Percentiles rank a stretch among this genome's conserved stretches.
These are phyloP conservation scores for Allium fistulosum DNA, from an alignment of 106 monocot genomes.

Conservation along the genomic window DNA sequence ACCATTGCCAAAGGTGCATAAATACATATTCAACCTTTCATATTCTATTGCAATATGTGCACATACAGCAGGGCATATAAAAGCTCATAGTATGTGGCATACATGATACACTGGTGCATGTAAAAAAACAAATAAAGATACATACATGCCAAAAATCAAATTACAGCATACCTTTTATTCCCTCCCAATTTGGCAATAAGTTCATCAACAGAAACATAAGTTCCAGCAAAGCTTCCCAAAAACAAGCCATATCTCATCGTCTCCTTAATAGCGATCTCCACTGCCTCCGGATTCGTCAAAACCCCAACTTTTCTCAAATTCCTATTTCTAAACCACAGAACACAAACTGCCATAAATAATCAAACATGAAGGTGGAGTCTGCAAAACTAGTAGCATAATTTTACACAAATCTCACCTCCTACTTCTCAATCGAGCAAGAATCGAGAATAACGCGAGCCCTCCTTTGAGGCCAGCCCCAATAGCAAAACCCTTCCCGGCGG, in stretches of 20 bases:
- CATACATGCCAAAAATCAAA: not conserved
- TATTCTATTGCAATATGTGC: not conserved
- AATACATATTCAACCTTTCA: too few relatives aligned
- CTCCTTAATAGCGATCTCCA: conserved; percentile 58
- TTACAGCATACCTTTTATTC: conserved; percentile 32
- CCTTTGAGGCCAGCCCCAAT: conserved; percentile 95
- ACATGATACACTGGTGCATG: not conserved
- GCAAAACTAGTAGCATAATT: not conserved
- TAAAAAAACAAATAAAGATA: not conserved
- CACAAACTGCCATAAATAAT: too few relatives aligned
- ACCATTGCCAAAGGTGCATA: too few relatives aligned
- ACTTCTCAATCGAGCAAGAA: conserved; percentile 58
- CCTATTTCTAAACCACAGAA: not conserved
- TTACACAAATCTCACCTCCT: conserved; percentile 25
- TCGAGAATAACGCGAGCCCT: conserved; percentile 82
- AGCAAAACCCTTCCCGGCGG: conserved; percentile 79
- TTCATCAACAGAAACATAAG: conserved; percentile 89
- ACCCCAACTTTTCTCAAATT: conserved; percentile 54
- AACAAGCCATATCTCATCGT: conserved; percentile 88
- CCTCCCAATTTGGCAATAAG: conserved; percentile 66
- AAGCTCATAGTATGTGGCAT: too few relatives aligned
- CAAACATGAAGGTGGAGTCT: not conserved
- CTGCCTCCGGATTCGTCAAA: conserved; percentile 71
- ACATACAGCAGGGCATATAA: too few relatives aligned
- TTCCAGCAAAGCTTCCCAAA: conserved; percentile 83